A percentile compares a stretch with the other conserved stretches of the same genome.
phyloP scores from a whole-genome alignment of 2,329 filamentous ascomycete genomes.

The Aspergillus costaricaensis region DNA sequence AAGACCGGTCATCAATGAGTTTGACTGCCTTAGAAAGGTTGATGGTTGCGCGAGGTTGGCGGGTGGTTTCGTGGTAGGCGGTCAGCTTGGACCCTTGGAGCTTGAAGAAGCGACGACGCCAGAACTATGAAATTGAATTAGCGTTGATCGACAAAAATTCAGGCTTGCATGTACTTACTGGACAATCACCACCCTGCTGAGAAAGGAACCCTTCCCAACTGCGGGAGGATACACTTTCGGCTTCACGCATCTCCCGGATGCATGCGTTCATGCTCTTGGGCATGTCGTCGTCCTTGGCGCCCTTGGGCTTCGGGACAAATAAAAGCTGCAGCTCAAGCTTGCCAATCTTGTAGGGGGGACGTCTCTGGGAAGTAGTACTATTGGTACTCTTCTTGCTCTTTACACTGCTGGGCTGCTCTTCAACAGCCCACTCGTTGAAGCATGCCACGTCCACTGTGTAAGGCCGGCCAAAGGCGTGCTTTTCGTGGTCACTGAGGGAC shows the following conservation, averaged over 20 bases:
- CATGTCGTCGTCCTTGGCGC: slow-evolving; percentile 88
- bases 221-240: slow-evolving; percentile 75
- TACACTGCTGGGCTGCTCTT: slow-evolving; percentile 80
- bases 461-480: slow-evolving; percentile 82
- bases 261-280: slow-evolving; percentile 99
- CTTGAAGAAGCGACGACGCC: slow-evolving; percentile 97
- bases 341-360: slow-evolving; percentile 94
- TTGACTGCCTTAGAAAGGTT: slow-evolving; percentile 91
- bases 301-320: slow-evolving; percentile 90
- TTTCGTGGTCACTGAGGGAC: slow-evolving; percentile 88
- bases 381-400: slow-evolving; percentile 83
- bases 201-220: slow-evolving; percentile 88
- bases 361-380: slow-evolving; percentile 60
- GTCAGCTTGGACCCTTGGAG: slow-evolving; percentile 87
- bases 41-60: slow-evolving; percentile 94
- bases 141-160: background rate
- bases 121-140: slow-evolving; percentile 64
- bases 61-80: slow-evolving; percentile 92
- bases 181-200: slow-evolving; percentile 96
- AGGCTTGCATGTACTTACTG: slow-evolving; percentile 63
- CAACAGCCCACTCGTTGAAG: slow-evolving; percentile 98
- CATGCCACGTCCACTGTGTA: slow-evolving; percentile 86
- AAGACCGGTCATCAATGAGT: slow-evolving; percentile 85
- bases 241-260: slow-evolving; percentile 87
- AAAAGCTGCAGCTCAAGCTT: slow-evolving; percentile 92